Percentiles rank a stretch among this genome's conserved stretches.
Evolutionary conservation across 2,329 filamentous ascomycete species (phyloP).

Genomic region (Coniochaeta ligniaria): DNA sequence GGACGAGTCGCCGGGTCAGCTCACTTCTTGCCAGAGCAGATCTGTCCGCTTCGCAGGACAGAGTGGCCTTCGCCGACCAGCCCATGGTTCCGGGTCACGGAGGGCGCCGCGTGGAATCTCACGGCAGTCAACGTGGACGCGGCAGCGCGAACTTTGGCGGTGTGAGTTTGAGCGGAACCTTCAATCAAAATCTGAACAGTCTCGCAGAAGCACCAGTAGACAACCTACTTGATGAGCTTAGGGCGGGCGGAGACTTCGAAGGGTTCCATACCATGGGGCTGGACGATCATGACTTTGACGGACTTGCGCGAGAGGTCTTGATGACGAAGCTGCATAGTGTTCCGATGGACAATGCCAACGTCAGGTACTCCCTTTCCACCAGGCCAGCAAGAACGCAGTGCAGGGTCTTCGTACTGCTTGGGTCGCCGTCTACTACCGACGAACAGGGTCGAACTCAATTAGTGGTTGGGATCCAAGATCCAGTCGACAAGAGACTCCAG

Average conservation of each 20-base stretch:
- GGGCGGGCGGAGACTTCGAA: constrained; percentile 54
- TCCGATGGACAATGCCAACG: constrained; percentile 51
- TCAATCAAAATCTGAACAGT: constrained; percentile 47
- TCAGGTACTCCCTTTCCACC: constrained; percentile 51
- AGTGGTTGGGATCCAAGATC: constrained; percentile 64
- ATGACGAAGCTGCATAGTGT: constrained; percentile 65
- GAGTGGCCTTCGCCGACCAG: constrained; percentile 70
- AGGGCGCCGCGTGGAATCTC: constrained; percentile 63
- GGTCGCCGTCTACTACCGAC: constrained; percentile 48
- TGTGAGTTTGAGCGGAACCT: constrained; percentile 26
- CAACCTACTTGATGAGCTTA: constrained; percentile 60
- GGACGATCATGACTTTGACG: constrained; percentile 65
- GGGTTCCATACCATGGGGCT: constrained; percentile 66
- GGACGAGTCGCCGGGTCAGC: constrained; percentile 73
- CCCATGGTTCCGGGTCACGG: constrained; percentile 25
- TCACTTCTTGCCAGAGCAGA: constrained; percentile 85
- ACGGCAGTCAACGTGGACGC: constrained; percentile 59
- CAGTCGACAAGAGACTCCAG: constrained; percentile 58
- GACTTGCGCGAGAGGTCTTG: constrained; percentile 64
- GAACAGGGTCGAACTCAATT: constrained; percentile 46
- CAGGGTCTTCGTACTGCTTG: constrained; percentile 61
- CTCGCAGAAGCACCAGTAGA: constrained; percentile 64
- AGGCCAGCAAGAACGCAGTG: constrained; percentile 46
- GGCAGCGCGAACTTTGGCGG: constrained; percentile 44
- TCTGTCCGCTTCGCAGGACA: constrained; percentile 73